Base-by-base conservation (phyloP, 331 rosid species). In the Rhamnella rubrinervis region DNA sequence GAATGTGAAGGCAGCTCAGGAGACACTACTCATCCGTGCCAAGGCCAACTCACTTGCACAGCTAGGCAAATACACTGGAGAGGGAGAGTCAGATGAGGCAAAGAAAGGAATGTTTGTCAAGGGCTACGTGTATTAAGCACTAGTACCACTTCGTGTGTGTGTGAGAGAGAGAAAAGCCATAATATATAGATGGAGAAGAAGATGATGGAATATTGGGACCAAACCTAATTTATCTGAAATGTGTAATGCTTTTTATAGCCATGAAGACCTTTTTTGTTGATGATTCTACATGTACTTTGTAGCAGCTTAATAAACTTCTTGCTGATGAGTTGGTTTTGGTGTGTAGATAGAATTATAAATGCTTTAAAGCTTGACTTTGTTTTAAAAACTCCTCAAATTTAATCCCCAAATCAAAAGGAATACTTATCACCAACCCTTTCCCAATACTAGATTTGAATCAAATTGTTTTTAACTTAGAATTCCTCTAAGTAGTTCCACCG, bases 21-120 rank as follows among this genome's bases (percentile, higher is more conserved):
- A 88, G 39, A 20, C 86, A 7, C 82, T 93, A 8, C 85, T 88
- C 31, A 55, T 63, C 82, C 95, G 98, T 37, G 97, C 97, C 79
- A 93, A 84, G 65, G 79, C 97, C 72, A 93, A 93, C 92, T 91
- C 97, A 1, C 89, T 93, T 11, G 98, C 98, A 28, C 98, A 93
- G 84, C 95, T 80, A 7, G 98, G 98, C 38, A 93, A 93, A 83
- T 93, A 93, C 91, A 87, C 89, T 0, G 96, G 89, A 6, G 98
- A 88, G 10, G 97, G 97, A 23, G 93, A 93, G 75, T 87, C 97
- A 2, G 97, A 85, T 2, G 98, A 85, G 72, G 98, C 98, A 68
- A 89, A 80, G 67, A 77, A 91, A 70, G 97, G 69, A 35, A 40
- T 91, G 96, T 91, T 85, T 20, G 95, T 83, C 77, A 91, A 93